Percentiles rank a stretch among this genome's conserved stretches.
Conservation (phyloP, 371 early-diverging fungal genomes). For the Quaeritorhiza haematococci region DNA sequence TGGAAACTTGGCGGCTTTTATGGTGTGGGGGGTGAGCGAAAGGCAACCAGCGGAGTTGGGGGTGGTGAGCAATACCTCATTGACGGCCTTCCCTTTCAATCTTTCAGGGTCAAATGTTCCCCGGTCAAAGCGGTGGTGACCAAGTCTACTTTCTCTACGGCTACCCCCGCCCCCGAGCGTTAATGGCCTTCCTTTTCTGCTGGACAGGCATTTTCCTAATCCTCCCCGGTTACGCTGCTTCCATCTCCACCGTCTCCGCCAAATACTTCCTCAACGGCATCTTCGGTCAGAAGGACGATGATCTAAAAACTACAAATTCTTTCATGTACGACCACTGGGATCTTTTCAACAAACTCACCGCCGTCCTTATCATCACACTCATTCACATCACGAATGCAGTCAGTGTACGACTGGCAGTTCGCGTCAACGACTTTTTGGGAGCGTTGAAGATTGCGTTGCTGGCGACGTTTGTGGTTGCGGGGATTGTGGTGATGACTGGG, state of each 20-base stretch:
- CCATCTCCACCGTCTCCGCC: conserved; percentile 61
- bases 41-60: no score
- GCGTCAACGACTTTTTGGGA: conserved; percentile 70
- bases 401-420: conserved; percentile 61
- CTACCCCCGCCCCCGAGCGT: conserved; percentile 49
- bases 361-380: conserved; percentile 47
- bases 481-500: conserved; percentile 60
- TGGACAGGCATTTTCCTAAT: conserved; percentile 52
- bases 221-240: conserved; percentile 58
- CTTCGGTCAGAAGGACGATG: conserved; percentile 4
- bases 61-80: no score
- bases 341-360: no score
- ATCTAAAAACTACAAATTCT: neutral
- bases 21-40: no score
- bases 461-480: conserved; percentile 62
- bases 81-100: no score
- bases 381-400: conserved; percentile 65
- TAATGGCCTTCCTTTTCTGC: conserved; percentile 49
- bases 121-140: conserved; percentile 67
- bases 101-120: no score
- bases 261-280: conserved; percentile 61
- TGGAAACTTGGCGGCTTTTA: no score
- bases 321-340: no score
- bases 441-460: conserved; percentile 68
- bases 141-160: conserved; percentile 66